Evolutionary conservation across 257 asterid species (phyloP), one percentile per base, ranked within the genome.

Genomic region (Dorcoceras hygrometricum): DNA sequence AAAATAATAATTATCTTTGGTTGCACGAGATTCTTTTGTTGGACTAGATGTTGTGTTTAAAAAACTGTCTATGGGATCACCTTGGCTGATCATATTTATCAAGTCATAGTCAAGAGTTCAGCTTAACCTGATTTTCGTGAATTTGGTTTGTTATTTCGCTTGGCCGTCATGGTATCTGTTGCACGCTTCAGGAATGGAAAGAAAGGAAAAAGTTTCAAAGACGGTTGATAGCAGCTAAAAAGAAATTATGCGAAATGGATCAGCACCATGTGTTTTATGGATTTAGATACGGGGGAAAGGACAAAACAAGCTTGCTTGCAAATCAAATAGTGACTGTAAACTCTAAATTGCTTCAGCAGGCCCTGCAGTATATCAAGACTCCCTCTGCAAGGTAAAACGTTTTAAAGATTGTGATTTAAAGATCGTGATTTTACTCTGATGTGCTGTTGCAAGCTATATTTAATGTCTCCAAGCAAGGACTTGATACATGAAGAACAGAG

Each of bases 221-320:
- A 70, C 86, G 81, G 68, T 79, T 93, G 69, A 82, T 88, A 74
- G 88, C 96, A 56, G 91, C 99, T 66, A 93, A 90, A 84, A 93
- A 88, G 89, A 90, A 83, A 79, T 82, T 93, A 22, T 73, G 73
- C 73, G 99, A 88, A 72, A 79, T 90, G 95, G 89, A 85, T 58
- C 97, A 93, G 80, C 81, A 90, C 32, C 97, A 93, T 59, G 87
- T 93, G 36, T 85, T 90, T 80, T 71, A 86, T 73, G 97, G 99
- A 16, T 88, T 93, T 77, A 78, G 82, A 73, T 69, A 77, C 78
- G 96, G 96, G 70, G 92, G 78, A 78, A 93, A 89, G 80, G 89
- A 79, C 60, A 89, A 88, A 77, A 73, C 75, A 69, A 80, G 80
- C 72, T 75, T 85, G 67, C 96, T 93, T 74, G 95, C 97, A 22